Conservation (phyloP, 805 yeast genomes). For the Saccharomycopsis sp. region DNA sequence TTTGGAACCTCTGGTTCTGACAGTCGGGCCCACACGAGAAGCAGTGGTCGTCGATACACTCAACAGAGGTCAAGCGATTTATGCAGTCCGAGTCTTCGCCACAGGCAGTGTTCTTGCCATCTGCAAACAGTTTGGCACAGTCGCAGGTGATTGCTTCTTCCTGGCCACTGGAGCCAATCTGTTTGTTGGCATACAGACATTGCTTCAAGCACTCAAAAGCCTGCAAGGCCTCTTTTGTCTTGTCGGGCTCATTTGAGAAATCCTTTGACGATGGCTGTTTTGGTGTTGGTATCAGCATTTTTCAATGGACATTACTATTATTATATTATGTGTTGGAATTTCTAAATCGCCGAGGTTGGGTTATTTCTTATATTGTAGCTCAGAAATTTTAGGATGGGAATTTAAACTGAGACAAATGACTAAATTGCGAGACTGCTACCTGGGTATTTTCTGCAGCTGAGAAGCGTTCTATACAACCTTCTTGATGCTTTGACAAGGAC, state of each 20-base stretch:
- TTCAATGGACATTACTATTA: too few species aligned
- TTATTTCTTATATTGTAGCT: too few species aligned
- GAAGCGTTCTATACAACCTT: too few species aligned
- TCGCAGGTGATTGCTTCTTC: conserved; percentile 88
- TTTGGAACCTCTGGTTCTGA: conserved; percentile 83
- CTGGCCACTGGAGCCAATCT: conserved; percentile 63
- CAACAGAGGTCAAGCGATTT: conserved; percentile 84
- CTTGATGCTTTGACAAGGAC: too few species aligned
- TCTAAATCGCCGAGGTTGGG: too few species aligned
- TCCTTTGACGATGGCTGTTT: too few species aligned
- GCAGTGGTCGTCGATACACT: conserved; percentile 66
- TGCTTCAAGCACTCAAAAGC: conserved; percentile 48
- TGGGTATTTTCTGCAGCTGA: too few species aligned
- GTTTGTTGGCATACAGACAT: conserved; percentile 54
- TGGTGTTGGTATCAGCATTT: too few species aligned
- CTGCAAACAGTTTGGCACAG: conserved; percentile 47
- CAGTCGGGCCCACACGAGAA: conserved; percentile 67
- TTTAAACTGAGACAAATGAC: too few species aligned
- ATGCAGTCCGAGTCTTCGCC: conserved; percentile 83
- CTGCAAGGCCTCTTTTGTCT: conserved; percentile 57
- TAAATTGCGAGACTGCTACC: too few species aligned
- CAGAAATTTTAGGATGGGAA: too few species aligned
- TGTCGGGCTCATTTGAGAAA: conserved; percentile 36
- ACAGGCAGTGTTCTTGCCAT: conserved; percentile 56
- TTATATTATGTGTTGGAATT: too few species aligned